A percentile compares a stretch with the other conserved stretches of the same genome.
Evolutionary conservation across 345 rosid genomes (phyloP).

Genomic region (Eucalyptus curtisii): DNA sequence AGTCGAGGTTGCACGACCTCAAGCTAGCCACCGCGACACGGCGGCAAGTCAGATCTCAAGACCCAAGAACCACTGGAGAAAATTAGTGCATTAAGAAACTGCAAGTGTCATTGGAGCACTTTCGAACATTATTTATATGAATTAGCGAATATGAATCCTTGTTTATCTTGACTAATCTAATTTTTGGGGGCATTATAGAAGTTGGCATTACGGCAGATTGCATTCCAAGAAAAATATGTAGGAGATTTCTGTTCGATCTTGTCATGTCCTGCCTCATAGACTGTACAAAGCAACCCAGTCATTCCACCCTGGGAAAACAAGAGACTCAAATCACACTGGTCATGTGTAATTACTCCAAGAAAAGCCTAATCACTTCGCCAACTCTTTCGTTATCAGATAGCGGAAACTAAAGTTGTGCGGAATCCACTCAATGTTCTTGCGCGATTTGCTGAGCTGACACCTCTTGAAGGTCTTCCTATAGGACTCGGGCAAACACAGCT

Average conservation of each 20-base stretch:
- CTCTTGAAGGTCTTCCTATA: conserved; percentile 34
- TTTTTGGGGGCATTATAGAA: neutral
- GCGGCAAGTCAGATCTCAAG: neutral
- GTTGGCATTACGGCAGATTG: neutral
- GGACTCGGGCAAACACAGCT: conserved; percentile 48
- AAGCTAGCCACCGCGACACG: neutral
- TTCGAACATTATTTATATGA: neutral
- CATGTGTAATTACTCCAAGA: neutral
- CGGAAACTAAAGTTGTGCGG: conserved; percentile 82
- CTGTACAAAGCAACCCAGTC: neutral
- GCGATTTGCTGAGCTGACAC: conserved; percentile 43
- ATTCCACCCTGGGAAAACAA: neutral
- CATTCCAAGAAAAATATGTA: neutral
- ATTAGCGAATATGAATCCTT: neutral
- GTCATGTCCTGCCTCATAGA: neutral
- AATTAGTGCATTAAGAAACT: neutral
- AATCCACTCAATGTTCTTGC: conserved; percentile 67
- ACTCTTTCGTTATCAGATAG: conserved; percentile 77
- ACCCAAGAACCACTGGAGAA: neutral
- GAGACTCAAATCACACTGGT: neutral
- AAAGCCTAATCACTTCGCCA: conserved; percentile 30
- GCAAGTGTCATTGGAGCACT: neutral
- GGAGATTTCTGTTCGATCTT: neutral
- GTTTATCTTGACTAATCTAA: neutral
- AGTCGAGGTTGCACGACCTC: neutral